phyloP scores from a whole-genome alignment of 106 monocot genomes.

The Amphibolis antarctica region DNA sequence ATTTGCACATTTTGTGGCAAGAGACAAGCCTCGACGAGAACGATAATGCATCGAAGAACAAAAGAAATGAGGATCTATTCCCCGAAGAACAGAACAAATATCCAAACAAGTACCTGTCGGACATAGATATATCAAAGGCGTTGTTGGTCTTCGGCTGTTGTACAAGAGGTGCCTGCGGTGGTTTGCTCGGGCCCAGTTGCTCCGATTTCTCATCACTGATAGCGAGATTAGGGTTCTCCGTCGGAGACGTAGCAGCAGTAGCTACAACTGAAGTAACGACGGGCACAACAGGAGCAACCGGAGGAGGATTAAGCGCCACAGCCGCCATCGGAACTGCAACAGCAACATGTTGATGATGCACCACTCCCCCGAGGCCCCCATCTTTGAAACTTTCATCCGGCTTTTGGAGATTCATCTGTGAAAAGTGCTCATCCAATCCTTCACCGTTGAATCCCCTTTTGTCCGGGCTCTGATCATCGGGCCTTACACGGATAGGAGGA shows the following conservation, averaged over 20 bases:
- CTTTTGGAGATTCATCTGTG: conserved; percentile 37
- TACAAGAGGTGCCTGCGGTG: background rate
- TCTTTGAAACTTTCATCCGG: background rate
- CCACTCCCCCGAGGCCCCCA: conserved; percentile 16
- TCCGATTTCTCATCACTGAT: conserved; percentile 49
- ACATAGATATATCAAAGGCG: conserved; percentile 1
- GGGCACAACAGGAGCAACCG: background rate
- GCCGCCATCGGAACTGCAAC: background rate
- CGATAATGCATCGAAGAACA: conserved; percentile 26
- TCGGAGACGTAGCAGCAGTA: conserved; percentile 15
- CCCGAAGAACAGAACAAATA: background rate
- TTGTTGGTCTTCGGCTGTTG: conserved; percentile 11
- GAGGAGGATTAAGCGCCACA: background rate
- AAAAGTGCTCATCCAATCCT: conserved; percentile 55
- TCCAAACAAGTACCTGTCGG: conserved; percentile 13
- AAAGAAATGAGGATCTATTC: conserved; percentile 18
- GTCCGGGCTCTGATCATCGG: conserved; percentile 41
- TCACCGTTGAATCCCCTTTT: conserved; percentile 1
- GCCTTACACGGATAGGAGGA: conserved; percentile 56
- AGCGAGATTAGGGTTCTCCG: conserved; percentile 22
- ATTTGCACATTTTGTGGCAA: background rate
- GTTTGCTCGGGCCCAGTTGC: conserved; percentile 10
- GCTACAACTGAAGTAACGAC: background rate
- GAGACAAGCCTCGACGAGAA: background rate
- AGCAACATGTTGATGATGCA: conserved; percentile 43